Evolutionary conservation across 164 flowering plant species (phyloP), one percentile per base, ranked within the genome.

Genomic region (Euptelea pleiosperma): DNA sequence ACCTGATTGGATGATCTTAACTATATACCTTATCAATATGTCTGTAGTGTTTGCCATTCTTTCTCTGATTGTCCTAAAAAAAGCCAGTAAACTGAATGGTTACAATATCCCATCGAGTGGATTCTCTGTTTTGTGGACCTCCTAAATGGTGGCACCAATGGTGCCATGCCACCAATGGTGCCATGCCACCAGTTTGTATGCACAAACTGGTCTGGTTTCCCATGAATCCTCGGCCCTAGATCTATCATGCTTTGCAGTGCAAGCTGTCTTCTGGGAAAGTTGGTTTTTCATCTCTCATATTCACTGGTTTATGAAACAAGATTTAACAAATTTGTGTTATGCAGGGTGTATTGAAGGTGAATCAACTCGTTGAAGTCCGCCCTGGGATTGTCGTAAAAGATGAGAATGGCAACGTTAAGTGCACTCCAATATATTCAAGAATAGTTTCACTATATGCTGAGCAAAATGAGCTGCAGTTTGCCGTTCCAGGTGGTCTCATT

Each of bases 401-500:
- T 60, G 93, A 92, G 48, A 81, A 28, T 57, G 93, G 93, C 26
- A 80, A 79, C 72, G 79, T 81, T 57, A 85, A 72, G 64, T 90
- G 97, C 78, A 85, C 95, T 12, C 95, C 95, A 1, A 90, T 90
- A 57, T 87, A 83, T 55, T 89, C 98, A 0, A 79, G 98, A 56
- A 92, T 92, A 42, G 96, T 89, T 42, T 89, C 96, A 14, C 54
- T 89, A 52, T 89, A 63, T 72, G 96, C 98, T 19, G 98, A 92
- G 71, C 98, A 92, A 64, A 92, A 92, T 66, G 96, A 89, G 77
- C 79, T 92, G 47, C 98, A 92, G 63, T 92, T 77, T 82, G 98
- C 98, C 0, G 98, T 92, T 35, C 98, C 98, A 0, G 98, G 98
- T 29, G 98, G 98, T 49, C 95, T 89, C 10, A 92, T 92, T 58